Evolutionary conservation across 202 grass and related monocot genomes (phyloP), one percentile per base, ranked within the genome.

Genomic region (Miscanthus sacchariflorus): DNA sequence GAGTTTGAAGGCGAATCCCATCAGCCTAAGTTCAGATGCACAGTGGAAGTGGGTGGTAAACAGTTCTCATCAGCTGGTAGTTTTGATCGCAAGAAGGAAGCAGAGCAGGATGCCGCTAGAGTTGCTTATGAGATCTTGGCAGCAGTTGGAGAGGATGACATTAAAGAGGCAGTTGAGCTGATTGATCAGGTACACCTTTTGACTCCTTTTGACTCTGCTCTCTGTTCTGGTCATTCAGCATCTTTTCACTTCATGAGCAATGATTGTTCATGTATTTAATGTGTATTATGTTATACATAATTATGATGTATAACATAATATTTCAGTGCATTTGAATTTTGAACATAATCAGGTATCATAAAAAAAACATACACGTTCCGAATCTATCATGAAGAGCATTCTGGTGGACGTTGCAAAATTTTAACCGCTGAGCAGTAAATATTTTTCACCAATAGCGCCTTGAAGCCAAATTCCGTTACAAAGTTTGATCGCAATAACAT

Each of bases 41-140:
- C 68, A 25, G 90, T 94, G 12, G 15, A 63, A 15, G 82, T 92
- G 66, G 82, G 39, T 4, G 85, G 74, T 63, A 13, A 90, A 74
- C 13, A 0, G 54, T 94, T 92, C 74, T 75, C 63, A 80, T 92
- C 87, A 68, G 1, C 61, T 77, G 52, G 5, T 44, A 68, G 24
- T 85, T 89, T 88, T 85, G 35, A 21, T 58, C 78, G 83, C 39
- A 70, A 68, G 25, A 94, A 94, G 85, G 87, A 90, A 80, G 93
- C 93, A 23, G 88, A 94, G 70, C 85, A 90, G 67, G 85, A 92
- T 77, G 87, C 28, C 81, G 90, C 90, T 0, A 88, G 72, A 88
- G 42, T 85, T 13, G 87, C 93, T 8, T 91, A 83, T 85, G 87
- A 86, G 14, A 68, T 10, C 27, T 88, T 94, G 58, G 13, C 69